Evolutionary conservation across 2,329 filamentous ascomycete genomes (phyloP), one percentile per base, ranked within the genome.

Genomic region (Diaporthe destruens): DNA sequence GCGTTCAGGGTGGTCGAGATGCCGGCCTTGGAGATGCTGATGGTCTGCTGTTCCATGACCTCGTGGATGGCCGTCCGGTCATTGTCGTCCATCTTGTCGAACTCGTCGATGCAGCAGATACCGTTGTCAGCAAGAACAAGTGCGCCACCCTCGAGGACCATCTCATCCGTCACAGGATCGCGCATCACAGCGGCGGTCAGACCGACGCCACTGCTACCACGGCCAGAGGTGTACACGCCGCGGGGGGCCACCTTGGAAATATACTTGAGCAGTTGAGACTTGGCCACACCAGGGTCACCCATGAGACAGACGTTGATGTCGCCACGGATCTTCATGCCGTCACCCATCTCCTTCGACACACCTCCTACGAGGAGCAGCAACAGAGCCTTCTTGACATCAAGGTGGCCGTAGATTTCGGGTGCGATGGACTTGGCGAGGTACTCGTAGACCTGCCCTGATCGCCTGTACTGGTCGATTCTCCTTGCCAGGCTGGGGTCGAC

Each of bases 201-300:
- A 90, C 93, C 93, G 69, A 95, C 93, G 80, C 93, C 93, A 81
- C 91, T 94, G 84, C 91, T 94, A 81, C 93, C 93, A 77, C 93
- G 92, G 75, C 93, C 93, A 5, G 93, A 94, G 6, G 93, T 95
- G 83, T 95, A 95, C 16, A 95, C 92, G 78, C 95, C 95, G 75
- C 96, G 94, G 74, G 96, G 96, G 1, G 96, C 96, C 39, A 99
- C 96, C 85, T 99, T 98, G 76, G 95, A 94, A 80, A 99, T 98
- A 82, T 99, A 99, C 84, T 98, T 98, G 76, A 99, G 89, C 76
- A 99, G 86, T 85, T 99, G 96, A 49, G 96, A 99, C 85, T 99
- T 99, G 85, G 96, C 96, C 80, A 99, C 96, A 94, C 96, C 96
- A 81, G 96, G 96, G 80, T 99, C 96, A 88, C 96, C 96, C 96